Percentiles rank a stretch among this genome's conserved stretches.
Conservation (phyloP, 805 yeast genomes). For the Isabelozyma gotoi region DNA sequence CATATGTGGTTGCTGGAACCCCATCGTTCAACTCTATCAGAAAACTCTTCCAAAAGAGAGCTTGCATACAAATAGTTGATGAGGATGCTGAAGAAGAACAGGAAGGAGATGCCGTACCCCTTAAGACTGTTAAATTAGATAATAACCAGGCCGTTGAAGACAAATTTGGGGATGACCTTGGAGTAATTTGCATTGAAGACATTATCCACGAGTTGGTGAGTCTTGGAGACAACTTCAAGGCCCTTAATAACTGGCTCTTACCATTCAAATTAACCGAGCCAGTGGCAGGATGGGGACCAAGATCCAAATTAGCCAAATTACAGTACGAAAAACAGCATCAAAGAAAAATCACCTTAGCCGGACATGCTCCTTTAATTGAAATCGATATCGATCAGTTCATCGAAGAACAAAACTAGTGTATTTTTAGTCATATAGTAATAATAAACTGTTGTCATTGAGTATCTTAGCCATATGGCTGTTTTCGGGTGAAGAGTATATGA, state of each 20-base stretch:
- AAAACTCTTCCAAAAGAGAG: conserved; percentile 74
- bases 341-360: conserved; percentile 54
- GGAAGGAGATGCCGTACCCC: conserved; percentile 3
- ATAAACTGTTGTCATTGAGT: no score
- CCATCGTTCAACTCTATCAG: conserved; percentile 76
- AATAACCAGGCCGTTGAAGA: conserved; percentile 78
- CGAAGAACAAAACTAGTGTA: conserved; percentile 56
- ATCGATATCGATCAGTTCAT: conserved; percentile 72
- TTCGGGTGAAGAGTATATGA: no score
- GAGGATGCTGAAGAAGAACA: conserved; percentile 22
- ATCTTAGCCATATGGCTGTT: no score
- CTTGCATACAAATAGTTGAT: conserved; percentile 46
- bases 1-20: conserved; percentile 70
- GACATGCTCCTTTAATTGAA: conserved; percentile 65
- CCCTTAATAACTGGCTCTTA: conserved; percentile 57
- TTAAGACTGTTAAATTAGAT: conserved; percentile 53
- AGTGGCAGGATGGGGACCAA: conserved; percentile 72
- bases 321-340: conserved; percentile 53
- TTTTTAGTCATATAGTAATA: not conserved
- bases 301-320: conserved; percentile 64
- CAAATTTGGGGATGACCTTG: conserved; percentile 53
- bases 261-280: conserved; percentile 73
- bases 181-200: conserved; percentile 79
- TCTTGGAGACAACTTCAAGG: conserved; percentile 64
- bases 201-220: conserved; percentile 67